These are phyloP conservation scores for Agrocybe chaxingu DNA, from an alignment of 768 basidiomycete genomes.

Conservation along the genomic window DNA sequence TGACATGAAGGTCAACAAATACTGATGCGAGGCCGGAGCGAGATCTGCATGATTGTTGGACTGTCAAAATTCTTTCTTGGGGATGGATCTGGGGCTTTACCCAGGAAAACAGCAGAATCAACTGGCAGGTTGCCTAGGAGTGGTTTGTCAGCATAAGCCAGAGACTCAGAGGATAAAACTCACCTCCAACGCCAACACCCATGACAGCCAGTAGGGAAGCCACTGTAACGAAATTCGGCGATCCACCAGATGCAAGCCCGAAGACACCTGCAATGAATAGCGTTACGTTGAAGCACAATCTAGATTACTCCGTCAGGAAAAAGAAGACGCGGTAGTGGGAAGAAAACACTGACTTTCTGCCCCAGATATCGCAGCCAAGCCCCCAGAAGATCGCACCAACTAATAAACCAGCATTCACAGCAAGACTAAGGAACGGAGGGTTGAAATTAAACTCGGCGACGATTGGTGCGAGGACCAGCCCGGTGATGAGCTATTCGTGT, in stretches of 20 bases:
- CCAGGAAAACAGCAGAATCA: slow-evolving; percentile 71
- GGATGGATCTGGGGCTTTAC: slow-evolving; percentile 21
- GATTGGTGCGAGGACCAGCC: slow-evolving; percentile 61
- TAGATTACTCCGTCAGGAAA: slow-evolving; percentile 15
- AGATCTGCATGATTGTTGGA: slow-evolving; percentile 41
- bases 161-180: neutral
- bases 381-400: slow-evolving; percentile 70
- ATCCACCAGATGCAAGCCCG: slow-evolving; percentile 58
- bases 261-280: slow-evolving; percentile 67
- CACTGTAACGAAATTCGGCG: slow-evolving; percentile 48
- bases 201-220: slow-evolving; percentile 52
- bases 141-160: slow-evolving; percentile 2
- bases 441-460: slow-evolving; percentile 60
- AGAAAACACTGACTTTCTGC: slow-evolving; percentile 42
- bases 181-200: slow-evolving; percentile 69
- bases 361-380: slow-evolving; percentile 67
- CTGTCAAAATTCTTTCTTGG: neutral
- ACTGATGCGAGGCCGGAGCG: slow-evolving; percentile 67
- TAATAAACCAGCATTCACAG: slow-evolving; percentile 64
- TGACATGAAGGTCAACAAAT: slow-evolving; percentile 67
- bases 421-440: slow-evolving; percentile 61
- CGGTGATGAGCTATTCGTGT: slow-evolving; percentile 49
- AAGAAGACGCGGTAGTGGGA: neutral
- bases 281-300: slow-evolving; percentile 68
- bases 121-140: slow-evolving; percentile 58